A percentile compares a stretch with the other conserved stretches of the same genome.
Conservation (phyloP, 2,329 filamentous ascomycete species). For the Talaromyces sp. region DNA sequence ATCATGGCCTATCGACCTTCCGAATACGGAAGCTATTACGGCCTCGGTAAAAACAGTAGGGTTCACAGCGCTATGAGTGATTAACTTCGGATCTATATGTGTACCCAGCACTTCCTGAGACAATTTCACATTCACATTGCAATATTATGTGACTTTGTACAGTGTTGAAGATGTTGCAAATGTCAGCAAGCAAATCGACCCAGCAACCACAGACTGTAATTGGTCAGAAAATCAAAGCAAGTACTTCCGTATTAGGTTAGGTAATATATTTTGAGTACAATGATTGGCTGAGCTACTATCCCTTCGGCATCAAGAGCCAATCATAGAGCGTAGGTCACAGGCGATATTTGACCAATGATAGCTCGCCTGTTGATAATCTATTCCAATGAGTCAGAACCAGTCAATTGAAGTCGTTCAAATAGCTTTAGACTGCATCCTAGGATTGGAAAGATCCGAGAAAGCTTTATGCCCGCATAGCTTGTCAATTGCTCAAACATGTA, state of each 20-base stretch:
- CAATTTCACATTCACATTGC: not conserved
- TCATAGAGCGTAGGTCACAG: not conserved
- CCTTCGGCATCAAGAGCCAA: not conserved
- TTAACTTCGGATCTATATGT: not conserved
- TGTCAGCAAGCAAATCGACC: not conserved
- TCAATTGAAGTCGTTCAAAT: not conserved
- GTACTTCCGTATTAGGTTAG: not conserved
- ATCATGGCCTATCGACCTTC: constrained; percentile 9
- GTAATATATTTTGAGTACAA: not conserved
- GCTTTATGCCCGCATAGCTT: not conserved
- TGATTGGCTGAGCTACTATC: not conserved
- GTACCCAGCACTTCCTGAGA: not conserved
- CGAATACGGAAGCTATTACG: not conserved
- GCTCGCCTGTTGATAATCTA: not conserved
- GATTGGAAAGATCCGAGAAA: not conserved
- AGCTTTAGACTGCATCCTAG: not conserved
- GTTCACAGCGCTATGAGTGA: not conserved
- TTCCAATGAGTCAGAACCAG: not conserved
- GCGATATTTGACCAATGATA: not conserved
- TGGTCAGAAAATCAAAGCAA: not conserved
- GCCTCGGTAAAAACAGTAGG: not conserved
- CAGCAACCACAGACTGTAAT: not conserved
- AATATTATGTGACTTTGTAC: not conserved
- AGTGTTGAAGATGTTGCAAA: not conserved
- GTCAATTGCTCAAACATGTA: constrained; percentile 48